Evolutionary conservation across 495 filamentous ascomycete species (phyloP).

Genomic region (Aspergillus diversus): DNA sequence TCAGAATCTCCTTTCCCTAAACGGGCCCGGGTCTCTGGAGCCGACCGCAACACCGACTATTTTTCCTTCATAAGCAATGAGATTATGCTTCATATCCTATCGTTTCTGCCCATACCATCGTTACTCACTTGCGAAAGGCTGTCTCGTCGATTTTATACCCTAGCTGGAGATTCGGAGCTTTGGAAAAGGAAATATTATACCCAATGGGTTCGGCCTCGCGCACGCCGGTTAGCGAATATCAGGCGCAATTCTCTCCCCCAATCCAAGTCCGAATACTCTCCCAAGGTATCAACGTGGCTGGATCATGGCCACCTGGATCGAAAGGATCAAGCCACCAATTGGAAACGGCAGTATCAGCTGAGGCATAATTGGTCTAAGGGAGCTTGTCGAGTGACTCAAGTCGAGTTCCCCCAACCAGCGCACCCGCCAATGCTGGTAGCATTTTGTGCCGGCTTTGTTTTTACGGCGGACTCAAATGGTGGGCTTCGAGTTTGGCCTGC

Average conservation of each 20-base stretch:
- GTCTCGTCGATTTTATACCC: constrained; percentile 74
- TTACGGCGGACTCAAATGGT: constrained; percentile 70
- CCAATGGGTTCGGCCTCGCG: constrained; percentile 84
- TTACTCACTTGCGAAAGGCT: constrained; percentile 75
- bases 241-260: constrained; percentile 46
- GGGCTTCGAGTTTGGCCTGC: constrained; percentile 81
- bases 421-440: constrained; percentile 67
- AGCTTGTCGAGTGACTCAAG: constrained; percentile 76
- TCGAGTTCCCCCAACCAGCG: constrained; percentile 63
- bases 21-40: constrained; percentile 36
- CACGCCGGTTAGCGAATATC: constrained; percentile 72
- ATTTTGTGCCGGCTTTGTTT: constrained; percentile 72
- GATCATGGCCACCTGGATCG: constrained; percentile 65
- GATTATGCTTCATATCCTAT: constrained; percentile 82
- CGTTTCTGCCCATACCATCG: constrained; percentile 68
- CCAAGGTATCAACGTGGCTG: constrained; percentile 80
- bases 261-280: constrained; percentile 64
- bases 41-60: constrained; percentile 35
- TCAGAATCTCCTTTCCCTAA: constrained; percentile 33
- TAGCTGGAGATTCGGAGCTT: constrained; percentile 82
- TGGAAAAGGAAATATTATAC: constrained; percentile 92
- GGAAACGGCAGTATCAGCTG: constrained; percentile 90
- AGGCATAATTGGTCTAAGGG: constrained; percentile 92
- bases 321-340: constrained; percentile 61
- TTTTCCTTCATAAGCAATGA: constrained; percentile 80